Evolutionary conservation across 352 stramenopile species (phyloP).

Genomic region (Blastocystis sp.): DNA sequence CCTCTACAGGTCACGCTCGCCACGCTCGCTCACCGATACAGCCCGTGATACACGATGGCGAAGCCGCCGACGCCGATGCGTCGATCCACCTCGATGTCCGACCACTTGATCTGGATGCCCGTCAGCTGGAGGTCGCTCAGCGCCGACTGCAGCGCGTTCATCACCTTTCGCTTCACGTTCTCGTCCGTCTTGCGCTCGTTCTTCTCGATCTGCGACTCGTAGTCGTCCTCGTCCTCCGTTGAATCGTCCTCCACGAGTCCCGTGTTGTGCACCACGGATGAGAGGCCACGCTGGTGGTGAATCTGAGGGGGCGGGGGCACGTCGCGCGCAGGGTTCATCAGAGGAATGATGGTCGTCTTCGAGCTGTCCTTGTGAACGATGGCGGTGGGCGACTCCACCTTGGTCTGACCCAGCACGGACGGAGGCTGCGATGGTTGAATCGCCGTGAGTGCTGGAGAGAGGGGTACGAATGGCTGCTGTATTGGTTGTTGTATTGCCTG

Average conservation of each 20-base stretch:
- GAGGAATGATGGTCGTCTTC: slow-evolving; percentile 54
- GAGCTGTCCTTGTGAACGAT: neutral
- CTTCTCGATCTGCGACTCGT: slow-evolving; percentile 35
- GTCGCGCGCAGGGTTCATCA: slow-evolving; percentile 40
- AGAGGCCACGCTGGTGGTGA: slow-evolving; percentile 32
- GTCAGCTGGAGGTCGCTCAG: slow-evolving; percentile 68
- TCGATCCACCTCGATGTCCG: slow-evolving; percentile 51
- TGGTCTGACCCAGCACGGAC: neutral
- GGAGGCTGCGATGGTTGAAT: slow-evolving; percentile 16
- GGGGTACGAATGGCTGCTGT: neutral
- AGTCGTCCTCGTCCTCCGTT: slow-evolving; percentile 53
- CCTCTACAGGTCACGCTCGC: slow-evolving; percentile 14
- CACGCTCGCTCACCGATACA: slow-evolving; percentile 36
- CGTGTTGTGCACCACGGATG: slow-evolving; percentile 50
- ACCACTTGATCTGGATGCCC: slow-evolving; percentile 60
- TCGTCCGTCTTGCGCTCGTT: slow-evolving; percentile 42
- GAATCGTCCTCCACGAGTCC: slow-evolving; percentile 50
- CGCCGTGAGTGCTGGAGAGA: neutral
- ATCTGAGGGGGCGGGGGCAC: neutral
- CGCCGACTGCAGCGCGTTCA: slow-evolving; percentile 51
- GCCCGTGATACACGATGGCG: slow-evolving; percentile 65
- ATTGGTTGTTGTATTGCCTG: neutral
- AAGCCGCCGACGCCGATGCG: slow-evolving; percentile 63
- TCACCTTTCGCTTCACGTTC: slow-evolving; percentile 34
- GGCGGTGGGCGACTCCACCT: neutral